These are phyloP conservation scores for Coniophora puteana DNA, from an alignment of 1,284 basidiomycete genomes.

Conservation along the genomic window DNA sequence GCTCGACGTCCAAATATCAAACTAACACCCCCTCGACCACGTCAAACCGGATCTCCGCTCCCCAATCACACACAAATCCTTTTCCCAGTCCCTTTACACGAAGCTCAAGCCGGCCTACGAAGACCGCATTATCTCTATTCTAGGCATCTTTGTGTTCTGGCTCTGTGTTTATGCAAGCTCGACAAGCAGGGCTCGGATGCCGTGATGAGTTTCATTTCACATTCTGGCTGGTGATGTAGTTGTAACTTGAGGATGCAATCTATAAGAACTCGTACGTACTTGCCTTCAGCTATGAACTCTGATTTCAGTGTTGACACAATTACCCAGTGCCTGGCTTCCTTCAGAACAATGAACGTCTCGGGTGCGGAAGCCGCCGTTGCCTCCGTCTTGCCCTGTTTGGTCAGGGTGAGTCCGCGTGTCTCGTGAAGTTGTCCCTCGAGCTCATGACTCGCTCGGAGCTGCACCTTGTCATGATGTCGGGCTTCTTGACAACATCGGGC, in stretches of 20 bases:
- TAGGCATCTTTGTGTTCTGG: conserved; percentile 78
- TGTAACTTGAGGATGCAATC: conserved; percentile 88
- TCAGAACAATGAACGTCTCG: conserved; percentile 82
- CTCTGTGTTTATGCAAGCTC: conserved; percentile 65
- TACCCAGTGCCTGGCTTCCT: conserved; percentile 86
- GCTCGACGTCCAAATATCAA: conserved; percentile 98
- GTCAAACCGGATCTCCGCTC: conserved; percentile 99
- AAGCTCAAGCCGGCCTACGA: conserved; percentile 83
- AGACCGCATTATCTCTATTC: conserved; percentile 78
- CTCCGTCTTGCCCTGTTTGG: conserved; percentile 88
- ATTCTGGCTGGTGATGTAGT: too few relatives aligned
- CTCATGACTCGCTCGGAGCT: conserved; percentile 88
- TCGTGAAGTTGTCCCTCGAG: conserved; percentile 84
- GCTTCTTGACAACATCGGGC: conserved; percentile 88
- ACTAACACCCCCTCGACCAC: conserved; percentile 87
- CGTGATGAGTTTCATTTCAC: conserved; percentile 45
- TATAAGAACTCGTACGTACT: conserved; percentile 67
- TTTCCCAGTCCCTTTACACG: conserved; percentile 76
- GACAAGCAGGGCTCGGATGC: conserved; percentile 54
- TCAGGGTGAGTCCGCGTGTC: conserved; percentile 84
- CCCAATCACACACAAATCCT: conserved; percentile 85
- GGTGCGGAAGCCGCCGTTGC: conserved; percentile 93
- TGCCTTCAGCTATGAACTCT: background rate
- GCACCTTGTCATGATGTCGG: conserved; percentile 86
- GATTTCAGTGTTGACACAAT: conserved; percentile 6